Conservation (phyloP, 352 stramenopile genomes). For the Aphanomyces invadans region DNA sequence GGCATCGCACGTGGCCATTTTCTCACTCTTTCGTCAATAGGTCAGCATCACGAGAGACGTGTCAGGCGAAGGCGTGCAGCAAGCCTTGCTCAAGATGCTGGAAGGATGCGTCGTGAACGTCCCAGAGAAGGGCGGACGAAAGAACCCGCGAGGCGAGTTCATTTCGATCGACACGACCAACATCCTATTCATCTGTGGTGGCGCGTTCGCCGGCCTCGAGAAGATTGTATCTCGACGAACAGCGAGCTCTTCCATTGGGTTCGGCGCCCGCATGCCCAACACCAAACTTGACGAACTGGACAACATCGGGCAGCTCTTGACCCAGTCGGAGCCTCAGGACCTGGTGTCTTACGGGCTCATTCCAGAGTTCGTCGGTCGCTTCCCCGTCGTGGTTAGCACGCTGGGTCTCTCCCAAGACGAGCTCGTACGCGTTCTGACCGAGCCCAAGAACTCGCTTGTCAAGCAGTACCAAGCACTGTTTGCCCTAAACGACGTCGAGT, state of each 20-base stretch:
- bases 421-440: slow-evolving; percentile 93
- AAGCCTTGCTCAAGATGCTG: slow-evolving; percentile 98
- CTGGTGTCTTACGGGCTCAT: slow-evolving; percentile 97
- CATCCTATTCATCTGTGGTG: slow-evolving; percentile 98
- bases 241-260: slow-evolving; percentile 93
- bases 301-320: slow-evolving; percentile 87
- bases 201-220: slow-evolving; percentile 95
- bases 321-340: slow-evolving; percentile 92
- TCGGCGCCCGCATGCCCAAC: slow-evolving; percentile 91
- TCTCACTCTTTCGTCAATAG: background rate
- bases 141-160: slow-evolving; percentile 95
- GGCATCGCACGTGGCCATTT: background rate
- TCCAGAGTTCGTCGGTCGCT: slow-evolving; percentile 97
- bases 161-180: slow-evolving; percentile 98
- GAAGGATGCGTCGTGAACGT: slow-evolving; percentile 97
- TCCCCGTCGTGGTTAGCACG: slow-evolving; percentile 94
- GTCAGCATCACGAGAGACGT: slow-evolving; percentile 95
- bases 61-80: slow-evolving; percentile 96
- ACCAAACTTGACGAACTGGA: slow-evolving; percentile 61
- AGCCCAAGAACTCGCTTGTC: slow-evolving; percentile 96
- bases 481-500: slow-evolving; percentile 93
- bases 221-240: slow-evolving; percentile 91
- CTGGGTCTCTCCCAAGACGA: slow-evolving; percentile 86
- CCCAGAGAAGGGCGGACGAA: slow-evolving; percentile 93
- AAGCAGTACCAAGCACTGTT: slow-evolving; percentile 97